Percentiles rank a stretch among this genome's conserved stretches.
These are phyloP conservation scores for Aureobasidium sp. DNA, from an alignment of 2,329 filamentous ascomycete genomes.

Conservation along the genomic window DNA sequence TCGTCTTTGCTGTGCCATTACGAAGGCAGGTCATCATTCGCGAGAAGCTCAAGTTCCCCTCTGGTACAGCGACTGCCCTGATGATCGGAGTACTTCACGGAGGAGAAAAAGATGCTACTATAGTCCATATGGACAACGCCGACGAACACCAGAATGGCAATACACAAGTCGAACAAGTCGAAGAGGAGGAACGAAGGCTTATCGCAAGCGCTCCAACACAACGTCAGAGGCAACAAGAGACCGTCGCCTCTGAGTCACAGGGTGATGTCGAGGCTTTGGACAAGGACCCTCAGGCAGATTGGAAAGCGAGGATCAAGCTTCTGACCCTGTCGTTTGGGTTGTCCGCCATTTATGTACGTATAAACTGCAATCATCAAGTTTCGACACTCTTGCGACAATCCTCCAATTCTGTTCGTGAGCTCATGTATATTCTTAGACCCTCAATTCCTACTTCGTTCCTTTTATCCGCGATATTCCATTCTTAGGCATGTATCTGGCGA, in stretches of 20 bases:
- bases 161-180: conserved; percentile 19
- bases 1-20: conserved; percentile 89
- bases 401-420: neutral
- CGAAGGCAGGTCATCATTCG: conserved; percentile 85
- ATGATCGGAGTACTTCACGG: conserved; percentile 89
- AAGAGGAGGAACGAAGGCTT: conserved; percentile 9
- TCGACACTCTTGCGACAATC: neutral
- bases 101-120: conserved; percentile 27
- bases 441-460: conserved; percentile 85
- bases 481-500: conserved; percentile 65
- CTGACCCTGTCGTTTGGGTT: conserved; percentile 51
- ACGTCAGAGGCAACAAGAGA: neutral
- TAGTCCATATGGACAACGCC: conserved; percentile 32
- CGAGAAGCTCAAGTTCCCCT: conserved; percentile 89
- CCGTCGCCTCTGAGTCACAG: neutral
- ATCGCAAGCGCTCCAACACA: conserved; percentile 1
- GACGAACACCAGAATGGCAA: conserved; percentile 16
- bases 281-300: conserved; percentile 39
- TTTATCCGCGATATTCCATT: conserved; percentile 77
- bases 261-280: conserved; percentile 24
- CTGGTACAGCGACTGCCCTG: conserved; percentile 87
- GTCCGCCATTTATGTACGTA: conserved; percentile 44
- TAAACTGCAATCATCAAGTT: neutral
- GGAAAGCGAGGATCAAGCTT: conserved; percentile 54
- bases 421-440: conserved; percentile 48